phyloP scores from a whole-genome alignment of 257 asterid species.

The Rubia yunnanensis region DNA sequence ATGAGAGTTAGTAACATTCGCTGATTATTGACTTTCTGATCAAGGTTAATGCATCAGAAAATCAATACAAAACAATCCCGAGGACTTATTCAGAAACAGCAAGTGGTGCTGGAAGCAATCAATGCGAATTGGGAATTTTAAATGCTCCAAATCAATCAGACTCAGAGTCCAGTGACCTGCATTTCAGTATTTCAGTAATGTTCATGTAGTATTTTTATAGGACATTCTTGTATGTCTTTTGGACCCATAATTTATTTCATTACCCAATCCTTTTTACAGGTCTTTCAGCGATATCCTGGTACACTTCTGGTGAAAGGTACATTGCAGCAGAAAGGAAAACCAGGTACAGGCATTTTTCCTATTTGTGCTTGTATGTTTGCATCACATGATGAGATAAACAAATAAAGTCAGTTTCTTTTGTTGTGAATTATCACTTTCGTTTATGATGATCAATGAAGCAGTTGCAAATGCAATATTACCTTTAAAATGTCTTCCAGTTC shows the following conservation, averaged over 20 bases:
- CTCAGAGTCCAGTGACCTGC: slow-evolving; percentile 12
- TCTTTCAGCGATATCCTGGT: slow-evolving; percentile 88
- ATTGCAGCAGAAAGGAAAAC: slow-evolving; percentile 42
- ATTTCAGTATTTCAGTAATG: slow-evolving; percentile 58
- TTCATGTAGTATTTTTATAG: slow-evolving; percentile 1
- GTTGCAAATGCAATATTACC: not conserved
- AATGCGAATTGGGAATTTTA: slow-evolving; percentile 15
- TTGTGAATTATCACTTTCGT: not conserved
- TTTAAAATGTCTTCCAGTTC: not conserved
- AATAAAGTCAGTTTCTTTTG: not conserved
- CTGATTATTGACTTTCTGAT: slow-evolving; percentile 10
- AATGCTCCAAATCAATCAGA: slow-evolving; percentile 22
- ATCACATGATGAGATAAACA: too few relatives aligned
- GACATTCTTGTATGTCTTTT: not conserved
- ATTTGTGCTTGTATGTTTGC: not conserved
- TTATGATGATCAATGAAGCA: slow-evolving; percentile 5
- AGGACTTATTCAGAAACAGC: slow-evolving; percentile 21
- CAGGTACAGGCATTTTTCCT: slow-evolving; percentile 40
- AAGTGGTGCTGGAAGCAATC: slow-evolving; percentile 15
- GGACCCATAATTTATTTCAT: not conserved
- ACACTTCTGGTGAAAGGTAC: slow-evolving; percentile 64
- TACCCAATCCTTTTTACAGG: slow-evolving; percentile 29
- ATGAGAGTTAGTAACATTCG: not conserved
- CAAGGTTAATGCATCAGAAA: slow-evolving; percentile 39
- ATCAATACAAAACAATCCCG: slow-evolving; percentile 41